phyloP scores from a whole-genome alignment of 768 basidiomycete species.

The Lepiota subincarnata region DNA sequence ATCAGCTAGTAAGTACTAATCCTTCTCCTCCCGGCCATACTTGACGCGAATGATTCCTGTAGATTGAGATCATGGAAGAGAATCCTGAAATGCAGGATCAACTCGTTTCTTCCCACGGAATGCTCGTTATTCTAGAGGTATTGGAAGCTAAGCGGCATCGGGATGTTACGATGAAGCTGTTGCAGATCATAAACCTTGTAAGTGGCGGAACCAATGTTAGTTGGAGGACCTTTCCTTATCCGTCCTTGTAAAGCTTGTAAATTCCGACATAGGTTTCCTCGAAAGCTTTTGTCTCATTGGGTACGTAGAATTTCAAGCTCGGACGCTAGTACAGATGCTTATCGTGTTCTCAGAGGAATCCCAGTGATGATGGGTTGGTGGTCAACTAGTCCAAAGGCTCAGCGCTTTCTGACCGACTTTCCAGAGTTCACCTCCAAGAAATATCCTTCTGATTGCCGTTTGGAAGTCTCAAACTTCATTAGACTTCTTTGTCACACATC shows the following conservation, averaged over 20 bases:
- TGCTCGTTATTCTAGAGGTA: slow-evolving; percentile 92
- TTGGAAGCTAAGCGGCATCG: slow-evolving; percentile 83
- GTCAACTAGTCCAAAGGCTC: background rate
- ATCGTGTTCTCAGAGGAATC: slow-evolving; percentile 60
- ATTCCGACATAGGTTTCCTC: slow-evolving; percentile 74
- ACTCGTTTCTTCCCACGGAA: slow-evolving; percentile 88
- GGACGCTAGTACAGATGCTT: background rate
- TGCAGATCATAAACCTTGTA: slow-evolving; percentile 89
- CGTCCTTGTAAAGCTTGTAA: slow-evolving; percentile 44
- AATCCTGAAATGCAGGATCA: slow-evolving; percentile 84
- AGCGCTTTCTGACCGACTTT: slow-evolving; percentile 2
- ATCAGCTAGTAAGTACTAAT: slow-evolving; percentile 68
- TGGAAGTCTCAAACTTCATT: slow-evolving; percentile 96
- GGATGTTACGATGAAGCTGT: slow-evolving; percentile 79
- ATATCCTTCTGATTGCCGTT: slow-evolving; percentile 86
- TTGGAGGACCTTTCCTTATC: slow-evolving; percentile 25
- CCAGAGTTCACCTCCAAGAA: slow-evolving; percentile 91
- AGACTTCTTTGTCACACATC: slow-evolving; percentile 90
- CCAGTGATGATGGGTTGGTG: slow-evolving; percentile 87
- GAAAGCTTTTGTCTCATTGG: slow-evolving; percentile 96
- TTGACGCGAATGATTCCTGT: slow-evolving; percentile 8
- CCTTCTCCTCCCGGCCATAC: background rate
- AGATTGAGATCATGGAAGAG: slow-evolving; percentile 76
- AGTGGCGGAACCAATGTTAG: slow-evolving; percentile 17
- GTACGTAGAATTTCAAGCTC: slow-evolving; percentile 29